phyloP scores from a whole-genome alignment of 2,329 filamentous ascomycete genomes.

The Diplodia sapinea region DNA sequence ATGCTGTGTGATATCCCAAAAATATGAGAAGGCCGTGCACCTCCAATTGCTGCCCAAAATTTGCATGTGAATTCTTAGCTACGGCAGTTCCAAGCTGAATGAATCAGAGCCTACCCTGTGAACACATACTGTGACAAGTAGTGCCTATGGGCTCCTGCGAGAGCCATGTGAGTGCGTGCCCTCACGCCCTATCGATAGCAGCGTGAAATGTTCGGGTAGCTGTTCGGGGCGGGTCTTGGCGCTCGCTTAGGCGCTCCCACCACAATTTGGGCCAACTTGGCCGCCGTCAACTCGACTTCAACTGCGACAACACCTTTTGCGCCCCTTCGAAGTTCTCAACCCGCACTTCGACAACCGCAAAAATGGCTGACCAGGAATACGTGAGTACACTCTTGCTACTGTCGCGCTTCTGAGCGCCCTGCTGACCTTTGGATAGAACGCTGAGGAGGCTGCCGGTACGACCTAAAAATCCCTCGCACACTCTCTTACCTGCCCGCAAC shows the following conservation, averaged over 20 bases:
- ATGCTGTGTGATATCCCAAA: conserved; percentile 30
- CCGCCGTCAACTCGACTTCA: conserved; percentile 39
- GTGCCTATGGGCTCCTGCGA: too few relatives aligned
- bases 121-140: background rate
- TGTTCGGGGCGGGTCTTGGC: conserved; percentile 29
- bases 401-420: conserved; percentile 31
- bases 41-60: conserved; percentile 11
- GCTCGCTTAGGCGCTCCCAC: conserved; percentile 30
- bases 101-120: background rate
- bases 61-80: background rate
- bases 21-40: conserved; percentile 24
- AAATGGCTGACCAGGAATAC: conserved; percentile 89
- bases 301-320: conserved; percentile 38
- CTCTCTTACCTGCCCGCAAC: conserved; percentile 32
- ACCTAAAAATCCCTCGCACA: conserved; percentile 34
- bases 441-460: conserved; percentile 89
- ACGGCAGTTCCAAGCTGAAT: background rate
- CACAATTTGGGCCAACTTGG: conserved; percentile 27
- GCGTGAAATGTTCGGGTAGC: conserved; percentile 1
- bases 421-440: conserved; percentile 67
- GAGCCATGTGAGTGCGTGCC: background rate
- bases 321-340: conserved; percentile 38
- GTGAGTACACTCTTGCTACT: conserved; percentile 61
- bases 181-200: conserved; percentile 17
- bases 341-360: conserved; percentile 59